phyloP scores from a whole-genome alignment of 768 basidiomycete species.

The Sarcodon aspratus region DNA sequence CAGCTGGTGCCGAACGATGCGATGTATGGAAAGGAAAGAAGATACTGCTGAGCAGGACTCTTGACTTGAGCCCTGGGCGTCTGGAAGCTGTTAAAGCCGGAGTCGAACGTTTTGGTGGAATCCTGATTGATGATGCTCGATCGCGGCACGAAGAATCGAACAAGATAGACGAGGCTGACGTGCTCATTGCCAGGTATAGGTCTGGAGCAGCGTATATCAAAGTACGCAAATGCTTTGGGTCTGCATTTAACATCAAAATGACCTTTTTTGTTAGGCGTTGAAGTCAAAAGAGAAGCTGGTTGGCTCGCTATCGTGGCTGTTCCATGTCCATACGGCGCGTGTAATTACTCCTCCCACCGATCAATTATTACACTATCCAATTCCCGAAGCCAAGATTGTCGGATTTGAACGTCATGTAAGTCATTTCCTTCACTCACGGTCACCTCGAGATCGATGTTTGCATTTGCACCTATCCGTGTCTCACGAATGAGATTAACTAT shows the following conservation, averaged over 20 bases:
- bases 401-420: constrained; percentile 54
- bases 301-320: constrained; percentile 77
- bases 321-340: constrained; percentile 60
- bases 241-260: neutral
- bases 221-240: constrained; percentile 24
- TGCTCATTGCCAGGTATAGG: constrained; percentile 62
- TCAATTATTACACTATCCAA: constrained; percentile 78
- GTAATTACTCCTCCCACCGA: constrained; percentile 52
- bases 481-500: constrained; percentile 98
- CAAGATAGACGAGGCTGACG: constrained; percentile 43
- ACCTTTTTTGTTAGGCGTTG: constrained; percentile 40
- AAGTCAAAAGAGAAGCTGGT: constrained; percentile 40
- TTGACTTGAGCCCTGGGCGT: constrained; percentile 40
- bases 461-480: constrained; percentile 92
- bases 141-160: constrained; percentile 25
- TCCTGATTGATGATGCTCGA: constrained; percentile 20
- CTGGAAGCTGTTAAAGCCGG: constrained; percentile 45
- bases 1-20: constrained; percentile 8
- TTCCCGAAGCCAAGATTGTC: constrained; percentile 48
- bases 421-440: constrained; percentile 3
- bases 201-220: constrained; percentile 59
- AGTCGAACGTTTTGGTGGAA: constrained; percentile 52
- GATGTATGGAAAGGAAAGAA: constrained; percentile 49
- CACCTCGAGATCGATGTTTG: constrained; percentile 64
- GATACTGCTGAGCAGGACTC: constrained; percentile 48